Conservation (phyloP, 345 rosid genomes). For the Eucalyptus marginata region DNA sequence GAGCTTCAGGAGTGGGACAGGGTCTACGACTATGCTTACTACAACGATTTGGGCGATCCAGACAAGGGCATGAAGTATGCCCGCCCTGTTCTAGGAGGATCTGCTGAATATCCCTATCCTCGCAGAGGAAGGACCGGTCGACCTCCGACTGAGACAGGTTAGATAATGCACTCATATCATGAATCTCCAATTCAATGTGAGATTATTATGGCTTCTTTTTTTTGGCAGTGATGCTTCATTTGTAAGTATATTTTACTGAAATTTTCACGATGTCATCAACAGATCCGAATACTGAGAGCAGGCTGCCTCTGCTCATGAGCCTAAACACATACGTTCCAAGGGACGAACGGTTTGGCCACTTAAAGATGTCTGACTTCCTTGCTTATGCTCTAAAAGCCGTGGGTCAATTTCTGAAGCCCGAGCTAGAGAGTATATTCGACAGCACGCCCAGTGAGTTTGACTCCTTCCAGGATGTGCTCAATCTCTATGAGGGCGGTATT, state of each 20-base stretch:
- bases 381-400: slow-evolving; percentile 18
- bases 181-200: neutral
- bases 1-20: slow-evolving; percentile 30
- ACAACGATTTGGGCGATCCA: slow-evolving; percentile 34
- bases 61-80: slow-evolving; percentile 11
- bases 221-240: neutral
- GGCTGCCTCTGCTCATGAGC: slow-evolving; percentile 12
- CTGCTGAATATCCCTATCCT: slow-evolving; percentile 28
- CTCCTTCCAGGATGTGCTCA: slow-evolving; percentile 16
- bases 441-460: slow-evolving; percentile 24
- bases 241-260: neutral
- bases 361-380: slow-evolving; percentile 27
- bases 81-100: slow-evolving; percentile 34
- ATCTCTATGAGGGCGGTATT: slow-evolving; percentile 23
- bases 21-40: slow-evolving; percentile 32
- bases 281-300: slow-evolving; percentile 22
- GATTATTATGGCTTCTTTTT: neutral
- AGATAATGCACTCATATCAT: neutral
- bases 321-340: slow-evolving; percentile 20
- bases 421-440: slow-evolving; percentile 11
- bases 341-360: slow-evolving; percentile 30
- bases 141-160: slow-evolving; percentile 14
- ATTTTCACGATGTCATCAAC: neutral
- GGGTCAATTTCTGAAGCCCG: slow-evolving; percentile 19
- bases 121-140: slow-evolving; percentile 40